Evolutionary conservation across 2,329 filamentous ascomycete species (phyloP), one percentile per base, ranked within the genome.

Genomic region (Colletotrichum sp.): DNA sequence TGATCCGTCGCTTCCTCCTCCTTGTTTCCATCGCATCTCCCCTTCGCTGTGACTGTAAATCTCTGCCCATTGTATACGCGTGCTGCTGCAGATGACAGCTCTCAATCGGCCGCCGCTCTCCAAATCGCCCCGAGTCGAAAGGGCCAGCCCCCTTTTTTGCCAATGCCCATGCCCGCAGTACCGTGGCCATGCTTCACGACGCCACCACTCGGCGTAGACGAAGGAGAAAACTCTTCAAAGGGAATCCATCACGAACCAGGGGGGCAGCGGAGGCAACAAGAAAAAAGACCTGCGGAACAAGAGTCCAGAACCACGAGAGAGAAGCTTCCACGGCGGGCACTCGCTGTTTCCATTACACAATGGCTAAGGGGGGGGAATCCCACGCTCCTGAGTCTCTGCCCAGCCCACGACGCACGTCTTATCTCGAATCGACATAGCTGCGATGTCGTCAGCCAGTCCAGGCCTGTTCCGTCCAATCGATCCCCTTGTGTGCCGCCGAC

Each of bases 361-460:
- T 55, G 73, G 66, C 66, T 71, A 68, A 66, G 16, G 21, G 69
- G 69, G 52, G 39, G 32, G 18, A 15, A 72, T 72, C 76, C 76
- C 76, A 55, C 73, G 72, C 57, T 69, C 52, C 49, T 60, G n/a
- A 21, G 44, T 59, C 59, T 13, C 12, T 32, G 59, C 28, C 59
- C 57, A 32, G 55, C 65, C 49, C 32, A 32, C 18, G 65, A 70
- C 76, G 72, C 72, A 72, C 72, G 18, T 71, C 74, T 71, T 69
- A 70, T 78, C 64, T 75, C 74, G 75, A 78, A 75, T 69, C 36
- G 69, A 71, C 76, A 78, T 74, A 68, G 72, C 52, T 65, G 63
- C 75, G 49, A 77, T 77, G 68, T 78, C 75, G 76, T 78, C 76
- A 71, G 71, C 70, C 75, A 65, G 49, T 57, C 74, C 67, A 74